These are phyloP conservation scores for Mikania micrantha DNA, from an alignment of 129 eudicot species.

Conservation along the genomic window DNA sequence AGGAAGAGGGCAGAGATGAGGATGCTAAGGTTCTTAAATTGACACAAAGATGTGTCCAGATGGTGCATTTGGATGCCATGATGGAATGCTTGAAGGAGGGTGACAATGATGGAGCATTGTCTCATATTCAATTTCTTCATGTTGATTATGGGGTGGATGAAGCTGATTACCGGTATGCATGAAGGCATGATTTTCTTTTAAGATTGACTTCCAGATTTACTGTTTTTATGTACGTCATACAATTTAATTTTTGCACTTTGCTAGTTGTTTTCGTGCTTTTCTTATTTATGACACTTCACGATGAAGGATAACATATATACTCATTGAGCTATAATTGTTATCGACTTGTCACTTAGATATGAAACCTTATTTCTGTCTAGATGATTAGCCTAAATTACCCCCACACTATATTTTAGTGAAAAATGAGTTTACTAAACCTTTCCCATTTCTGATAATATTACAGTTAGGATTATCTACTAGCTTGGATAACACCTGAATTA, in stretches of 20 bases:
- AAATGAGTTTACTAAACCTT: slow-evolving; percentile 4
- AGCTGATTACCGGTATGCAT: slow-evolving; percentile 82
- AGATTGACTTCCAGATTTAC: background rate
- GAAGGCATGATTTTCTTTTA: slow-evolving; percentile 6
- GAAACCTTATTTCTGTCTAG: background rate
- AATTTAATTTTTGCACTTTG: background rate
- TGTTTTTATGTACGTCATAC: background rate
- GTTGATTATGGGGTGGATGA: slow-evolving; percentile 68
- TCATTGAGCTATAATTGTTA: background rate
- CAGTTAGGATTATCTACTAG: background rate
- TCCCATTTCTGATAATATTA: background rate
- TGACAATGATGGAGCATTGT: slow-evolving; percentile 56
- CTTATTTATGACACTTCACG: slow-evolving; percentile 1
- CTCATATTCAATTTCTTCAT: slow-evolving; percentile 69
- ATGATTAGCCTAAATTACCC: background rate
- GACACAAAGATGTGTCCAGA: slow-evolving; percentile 63
- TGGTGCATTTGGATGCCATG: slow-evolving; percentile 74
- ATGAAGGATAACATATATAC: background rate
- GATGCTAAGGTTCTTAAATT: slow-evolving; percentile 42
- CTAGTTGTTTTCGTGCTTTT: background rate
- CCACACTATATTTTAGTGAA: background rate
- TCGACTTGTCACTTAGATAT: background rate
- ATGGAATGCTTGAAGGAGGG: slow-evolving; percentile 45
- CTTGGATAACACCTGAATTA: slow-evolving; percentile 6
- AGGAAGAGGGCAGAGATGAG: slow-evolving; percentile 39